Conservation (phyloP, 257 asterid species). For the Solanum tacnaense region DNA sequence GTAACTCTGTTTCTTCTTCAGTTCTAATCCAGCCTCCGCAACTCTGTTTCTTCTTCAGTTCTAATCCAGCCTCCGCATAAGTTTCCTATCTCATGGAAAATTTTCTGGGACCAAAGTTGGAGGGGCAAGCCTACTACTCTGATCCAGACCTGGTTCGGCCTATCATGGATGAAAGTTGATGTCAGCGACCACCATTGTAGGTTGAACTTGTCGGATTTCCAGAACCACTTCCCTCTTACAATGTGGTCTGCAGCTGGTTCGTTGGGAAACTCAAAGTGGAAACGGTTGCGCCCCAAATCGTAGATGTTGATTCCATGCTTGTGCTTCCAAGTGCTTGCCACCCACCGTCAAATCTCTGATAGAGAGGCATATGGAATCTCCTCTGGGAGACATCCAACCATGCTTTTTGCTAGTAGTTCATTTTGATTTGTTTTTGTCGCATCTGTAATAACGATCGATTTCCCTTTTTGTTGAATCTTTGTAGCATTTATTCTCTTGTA, state of each 20-base stretch:
- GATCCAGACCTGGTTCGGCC: background rate
- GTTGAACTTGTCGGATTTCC: background rate
- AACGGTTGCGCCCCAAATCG: background rate
- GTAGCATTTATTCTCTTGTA: background rate
- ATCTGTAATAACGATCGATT: background rate
- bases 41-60: background rate
- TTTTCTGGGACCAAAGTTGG: background rate
- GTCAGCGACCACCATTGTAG: background rate
- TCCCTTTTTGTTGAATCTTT: background rate
- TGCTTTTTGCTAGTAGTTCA: background rate
- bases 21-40: background rate
- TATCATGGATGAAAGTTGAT: background rate
- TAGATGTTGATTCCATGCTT: background rate
- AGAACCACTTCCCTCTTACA: background rate
- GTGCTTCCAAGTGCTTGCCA: background rate
- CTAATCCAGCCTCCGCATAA: background rate
- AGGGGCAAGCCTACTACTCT: background rate
- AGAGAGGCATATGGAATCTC: background rate
- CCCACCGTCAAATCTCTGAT: background rate
- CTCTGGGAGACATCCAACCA: background rate
- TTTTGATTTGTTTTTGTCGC: background rate
- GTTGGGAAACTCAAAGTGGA: background rate
- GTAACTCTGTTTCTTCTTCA: background rate
- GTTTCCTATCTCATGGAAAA: background rate
- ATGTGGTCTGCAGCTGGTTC: background rate